Evolutionary conservation across 1,139 yeast genomes (phyloP).

Genomic region (Saccharomyces pastorianus): DNA sequence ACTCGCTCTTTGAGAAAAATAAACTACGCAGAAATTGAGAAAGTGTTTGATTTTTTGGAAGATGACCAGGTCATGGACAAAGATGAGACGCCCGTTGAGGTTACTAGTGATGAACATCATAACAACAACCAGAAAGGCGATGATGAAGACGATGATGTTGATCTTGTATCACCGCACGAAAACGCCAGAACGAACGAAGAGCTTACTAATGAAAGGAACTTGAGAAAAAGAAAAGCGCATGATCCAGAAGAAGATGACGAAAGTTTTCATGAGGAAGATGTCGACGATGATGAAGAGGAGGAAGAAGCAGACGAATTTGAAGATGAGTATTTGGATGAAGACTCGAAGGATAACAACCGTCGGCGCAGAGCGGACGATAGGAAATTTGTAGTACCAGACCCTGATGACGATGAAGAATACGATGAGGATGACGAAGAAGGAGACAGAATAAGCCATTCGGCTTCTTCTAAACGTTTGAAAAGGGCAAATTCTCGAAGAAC

Average conservation of each 20-base stretch:
- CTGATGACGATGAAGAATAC: conserved; percentile 17
- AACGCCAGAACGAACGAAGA: conserved; percentile 18
- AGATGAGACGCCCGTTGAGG: conserved; percentile 18
- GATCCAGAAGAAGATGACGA: conserved; percentile 25
- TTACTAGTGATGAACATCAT: conserved; percentile 15
- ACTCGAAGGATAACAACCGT: conserved; percentile 8
- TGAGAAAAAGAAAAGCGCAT: conserved; percentile 16
- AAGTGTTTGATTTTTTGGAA: conserved; percentile 28
- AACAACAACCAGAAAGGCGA: conserved; percentile 8
- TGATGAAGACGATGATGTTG: conserved; percentile 12
- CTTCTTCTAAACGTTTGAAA: conserved; percentile 5
- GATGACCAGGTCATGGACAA: conserved; percentile 17
- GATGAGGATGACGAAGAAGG: conserved; percentile 21
- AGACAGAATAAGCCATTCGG: conserved; percentile 8
- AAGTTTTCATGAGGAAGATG: conserved; percentile 28
- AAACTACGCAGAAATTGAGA: conserved; percentile 32
- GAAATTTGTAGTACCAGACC: conserved; percentile 23
- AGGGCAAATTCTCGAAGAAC: conserved; percentile 9
- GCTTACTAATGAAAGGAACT: conserved; percentile 20
- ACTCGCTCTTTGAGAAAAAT: conserved; percentile 26
- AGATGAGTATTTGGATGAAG: conserved; percentile 30
- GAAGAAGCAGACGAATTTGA: conserved; percentile 34
- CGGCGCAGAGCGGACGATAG: conserved; percentile 13
- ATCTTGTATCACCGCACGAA: conserved; percentile 9
- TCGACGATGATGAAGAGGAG: conserved; percentile 18